Percentiles rank a stretch among this genome's conserved stretches.
These are phyloP conservation scores for Pseudopediastrum boryanum DNA, from an alignment of 139 green algal genomes.

Conservation along the genomic window DNA sequence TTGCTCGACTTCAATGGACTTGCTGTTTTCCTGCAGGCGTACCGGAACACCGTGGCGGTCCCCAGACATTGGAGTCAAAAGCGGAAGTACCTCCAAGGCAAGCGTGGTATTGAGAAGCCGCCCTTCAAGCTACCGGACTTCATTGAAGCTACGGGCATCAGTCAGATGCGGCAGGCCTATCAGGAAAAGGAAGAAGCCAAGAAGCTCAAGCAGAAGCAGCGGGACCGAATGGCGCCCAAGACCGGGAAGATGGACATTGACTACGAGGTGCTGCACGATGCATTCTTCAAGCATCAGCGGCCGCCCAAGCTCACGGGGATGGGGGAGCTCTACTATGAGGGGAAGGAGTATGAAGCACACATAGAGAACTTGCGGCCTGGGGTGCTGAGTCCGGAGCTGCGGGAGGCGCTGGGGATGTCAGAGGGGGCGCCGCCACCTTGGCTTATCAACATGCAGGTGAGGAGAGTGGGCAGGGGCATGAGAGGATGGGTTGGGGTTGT, in stretches of 20 bases:
- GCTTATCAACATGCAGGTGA: slow-evolving; percentile 94
- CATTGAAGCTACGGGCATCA: slow-evolving; percentile 92
- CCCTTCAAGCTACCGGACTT: slow-evolving; percentile 97
- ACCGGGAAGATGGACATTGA: slow-evolving; percentile 98
- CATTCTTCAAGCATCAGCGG: slow-evolving; percentile 98
- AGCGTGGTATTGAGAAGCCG: slow-evolving; percentile 98
- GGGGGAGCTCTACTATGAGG: slow-evolving; percentile 98
- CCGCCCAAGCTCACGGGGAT: slow-evolving; percentile 85
- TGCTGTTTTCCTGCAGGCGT: slow-evolving; percentile 39
- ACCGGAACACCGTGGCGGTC: slow-evolving; percentile 91
- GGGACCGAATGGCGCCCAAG: slow-evolving; percentile 86
- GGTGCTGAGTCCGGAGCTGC: slow-evolving; percentile 74
- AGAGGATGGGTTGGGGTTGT: too few species aligned
- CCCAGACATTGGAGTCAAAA: slow-evolving; percentile 98
- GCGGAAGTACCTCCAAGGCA: slow-evolving; percentile 95
- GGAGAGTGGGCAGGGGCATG: neutral
- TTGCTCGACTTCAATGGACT: too few species aligned
- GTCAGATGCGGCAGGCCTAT: slow-evolving; percentile 93
- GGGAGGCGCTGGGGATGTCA: slow-evolving; percentile 88
- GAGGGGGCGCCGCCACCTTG: slow-evolving; percentile 81
- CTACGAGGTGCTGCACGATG: slow-evolving; percentile 97
- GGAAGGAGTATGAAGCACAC: slow-evolving; percentile 71
- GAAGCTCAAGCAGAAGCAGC: slow-evolving; percentile 90
- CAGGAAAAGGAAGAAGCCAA: slow-evolving; percentile 82
- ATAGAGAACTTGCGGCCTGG: slow-evolving; percentile 67